phyloP scores from a whole-genome alignment of 2,329 filamentous ascomycete genomes.

The Fusarium poae region DNA sequence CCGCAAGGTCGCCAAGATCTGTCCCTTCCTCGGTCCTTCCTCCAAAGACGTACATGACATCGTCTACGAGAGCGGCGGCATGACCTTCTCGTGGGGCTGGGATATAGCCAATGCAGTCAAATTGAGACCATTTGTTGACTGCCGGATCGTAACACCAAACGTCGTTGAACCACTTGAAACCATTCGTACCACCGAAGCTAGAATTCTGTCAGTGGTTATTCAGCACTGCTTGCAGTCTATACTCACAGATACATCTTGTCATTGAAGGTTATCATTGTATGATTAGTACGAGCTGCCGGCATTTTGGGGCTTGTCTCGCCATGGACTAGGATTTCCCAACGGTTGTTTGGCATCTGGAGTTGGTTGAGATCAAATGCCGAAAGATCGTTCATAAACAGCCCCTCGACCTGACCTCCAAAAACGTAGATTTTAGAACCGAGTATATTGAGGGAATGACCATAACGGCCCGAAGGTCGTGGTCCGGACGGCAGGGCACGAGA shows the following conservation, averaged over 20 bases:
- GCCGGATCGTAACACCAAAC: slow-evolving; percentile 96
- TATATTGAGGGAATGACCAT: slow-evolving; percentile 96
- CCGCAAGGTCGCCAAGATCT: slow-evolving; percentile 92
- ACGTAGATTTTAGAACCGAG: slow-evolving; percentile 97
- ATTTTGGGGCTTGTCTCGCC: slow-evolving; percentile 68
- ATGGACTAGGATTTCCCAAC: slow-evolving; percentile 91
- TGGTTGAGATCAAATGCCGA: slow-evolving; percentile 96
- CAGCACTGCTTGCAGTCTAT: background rate
- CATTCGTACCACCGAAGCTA: slow-evolving; percentile 97
- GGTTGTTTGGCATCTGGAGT: slow-evolving; percentile 88
- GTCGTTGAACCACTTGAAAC: slow-evolving; percentile 97
- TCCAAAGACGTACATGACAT: slow-evolving; percentile 99
- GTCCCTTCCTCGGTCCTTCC: slow-evolving; percentile 93
- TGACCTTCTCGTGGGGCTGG: slow-evolving; percentile 94
- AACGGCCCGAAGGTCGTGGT: slow-evolving; percentile 86
- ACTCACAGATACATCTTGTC: slow-evolving; percentile 93
- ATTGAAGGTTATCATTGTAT: slow-evolving; percentile 90
- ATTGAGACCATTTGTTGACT: slow-evolving; percentile 84
- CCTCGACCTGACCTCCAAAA: slow-evolving; percentile 97
- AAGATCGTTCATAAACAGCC: slow-evolving; percentile 97
- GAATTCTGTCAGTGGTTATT: slow-evolving; percentile 24
- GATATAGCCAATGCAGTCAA: slow-evolving; percentile 98
- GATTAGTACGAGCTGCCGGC: slow-evolving; percentile 93
- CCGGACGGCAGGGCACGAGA: slow-evolving; percentile 91
- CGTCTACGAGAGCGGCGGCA: slow-evolving; percentile 90